Evolutionary conservation across 257 asterid genomes (phyloP), one percentile per base, ranked within the genome.

Genomic region (Solanum dulcamara): DNA sequence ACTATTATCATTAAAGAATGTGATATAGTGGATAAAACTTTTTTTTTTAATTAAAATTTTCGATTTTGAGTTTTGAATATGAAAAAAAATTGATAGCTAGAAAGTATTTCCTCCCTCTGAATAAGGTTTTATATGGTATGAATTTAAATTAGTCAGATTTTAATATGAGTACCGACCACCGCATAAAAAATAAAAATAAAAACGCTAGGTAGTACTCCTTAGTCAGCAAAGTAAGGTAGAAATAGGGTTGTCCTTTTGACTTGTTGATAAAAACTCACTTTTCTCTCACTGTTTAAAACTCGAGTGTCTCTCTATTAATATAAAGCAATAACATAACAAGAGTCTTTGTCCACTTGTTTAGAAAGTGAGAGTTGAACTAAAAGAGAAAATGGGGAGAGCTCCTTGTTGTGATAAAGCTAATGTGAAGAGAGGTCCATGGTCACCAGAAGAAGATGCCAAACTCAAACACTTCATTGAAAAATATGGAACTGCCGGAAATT

Each of bases 381-480:
- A 60, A 67, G 0, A 18, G 2, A 28, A 80, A 10, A 81, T 81
- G 84, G 84, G 84, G 51, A 81, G 84, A 81, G 72, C 84, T 20
- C 84, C 84, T 81, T 81, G 84, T 64, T 81, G 84, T 55, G 84
- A 55, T 53, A 81, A 81, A 33, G 50, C 50, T 10, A 81, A 55
- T 53, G 72, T 81, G 33, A 81, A 81, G 53, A 55, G 37, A 81
- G 84, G 84, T n/a, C 72, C 84, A 55, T 81, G 84, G 84, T 81
- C 84, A 20, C 84, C 84, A 7, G 84, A 81, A 81, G 84, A 81
- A 81, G 84, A 81, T 81, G 72, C 84, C 2, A 81, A 81, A 9
- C 71, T 81, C 8, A 55, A 81, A 37, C 72, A 53, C 2, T 81
- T 53, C 71, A 81, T 81, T 32, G 71, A 81, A 26, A 53, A 81